Evolutionary conservation across 352 stramenopile species (phyloP).

Genomic region (Globisporangium cederbergense): DNA sequence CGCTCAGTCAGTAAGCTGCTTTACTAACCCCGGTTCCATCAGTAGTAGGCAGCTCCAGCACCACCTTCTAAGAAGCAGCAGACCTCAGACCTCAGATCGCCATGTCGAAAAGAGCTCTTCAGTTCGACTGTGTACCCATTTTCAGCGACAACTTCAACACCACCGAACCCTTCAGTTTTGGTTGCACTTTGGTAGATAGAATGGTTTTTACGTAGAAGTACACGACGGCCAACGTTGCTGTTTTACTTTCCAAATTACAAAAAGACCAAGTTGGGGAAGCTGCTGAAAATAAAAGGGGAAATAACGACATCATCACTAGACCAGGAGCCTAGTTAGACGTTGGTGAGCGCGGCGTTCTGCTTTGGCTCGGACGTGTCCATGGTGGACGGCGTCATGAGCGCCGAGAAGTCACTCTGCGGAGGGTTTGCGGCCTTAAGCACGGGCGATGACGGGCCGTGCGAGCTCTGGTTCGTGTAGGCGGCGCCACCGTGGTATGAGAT

Average conservation of each 20-base stretch:
- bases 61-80: too few species aligned
- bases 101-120: too few species aligned
- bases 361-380: slow-evolving; percentile 10
- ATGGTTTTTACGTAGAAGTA: background rate
- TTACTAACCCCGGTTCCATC: too few species aligned
- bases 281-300: background rate
- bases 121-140: background rate
- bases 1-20: too few species aligned
- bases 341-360: slow-evolving; percentile 10
- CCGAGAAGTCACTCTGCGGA: slow-evolving; percentile 25
- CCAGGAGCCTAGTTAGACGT: slow-evolving; percentile 17
- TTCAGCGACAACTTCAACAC: background rate
- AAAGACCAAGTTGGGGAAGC: background rate
- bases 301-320: background rate
- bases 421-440: slow-evolving; percentile 35
- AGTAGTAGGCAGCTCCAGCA: too few species aligned
- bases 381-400: slow-evolving; percentile 29
- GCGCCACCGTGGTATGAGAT: slow-evolving; percentile 71
- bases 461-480: slow-evolving; percentile 53
- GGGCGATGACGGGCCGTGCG: slow-evolving; percentile 25
- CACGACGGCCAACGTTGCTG: background rate
- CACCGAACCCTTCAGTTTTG: background rate
- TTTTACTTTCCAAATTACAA: slow-evolving; percentile 1
- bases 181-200: background rate
- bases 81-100: too few species aligned